These are phyloP conservation scores for Globisporangium okanoganense DNA, from an alignment of 352 stramenopile genomes.

Conservation along the genomic window DNA sequence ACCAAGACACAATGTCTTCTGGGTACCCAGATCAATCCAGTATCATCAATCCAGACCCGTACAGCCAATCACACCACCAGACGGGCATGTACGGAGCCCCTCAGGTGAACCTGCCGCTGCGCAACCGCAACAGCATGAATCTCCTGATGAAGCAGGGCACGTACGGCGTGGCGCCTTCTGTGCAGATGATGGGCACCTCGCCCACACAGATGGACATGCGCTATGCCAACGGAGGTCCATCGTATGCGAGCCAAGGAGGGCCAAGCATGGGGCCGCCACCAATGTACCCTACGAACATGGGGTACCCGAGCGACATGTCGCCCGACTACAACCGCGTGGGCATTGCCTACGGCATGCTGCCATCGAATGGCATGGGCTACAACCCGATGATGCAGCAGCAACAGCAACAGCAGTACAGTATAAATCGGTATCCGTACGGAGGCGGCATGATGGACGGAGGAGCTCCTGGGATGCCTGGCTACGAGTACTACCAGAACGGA, in stretches of 20 bases:
- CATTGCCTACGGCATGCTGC: conserved; percentile 23
- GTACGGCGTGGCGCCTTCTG: conserved; percentile 26
- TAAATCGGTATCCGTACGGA: conserved; percentile 46
- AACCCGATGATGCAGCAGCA: conserved; percentile 28
- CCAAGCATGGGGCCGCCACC: conserved; percentile 14
- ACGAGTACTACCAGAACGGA: conserved; percentile 46
- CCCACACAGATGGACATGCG: conserved; percentile 14
- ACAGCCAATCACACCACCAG: conserved; percentile 36
- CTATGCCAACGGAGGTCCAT: conserved; percentile 2
- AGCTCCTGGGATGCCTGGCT: conserved; percentile 17
- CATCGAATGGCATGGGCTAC: conserved; percentile 15
- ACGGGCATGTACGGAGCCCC: conserved; percentile 20
- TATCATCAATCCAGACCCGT: conserved; percentile 20
- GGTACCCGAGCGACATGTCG: conserved; percentile 24
- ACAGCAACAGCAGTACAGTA: conserved; percentile 34
- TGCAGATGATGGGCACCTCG: conserved; percentile 19
- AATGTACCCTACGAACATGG: conserved; percentile 30
- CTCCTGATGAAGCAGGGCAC: conserved; percentile 38
- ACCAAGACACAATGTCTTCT: conserved; percentile 10
- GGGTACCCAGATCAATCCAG: conserved; percentile 8
- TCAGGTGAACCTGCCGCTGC: conserved; percentile 62
- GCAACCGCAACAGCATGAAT: conserved; percentile 38
- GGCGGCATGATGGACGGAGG: conserved; percentile 18
- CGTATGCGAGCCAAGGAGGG: conserved; percentile 21
- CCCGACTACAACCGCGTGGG: conserved; percentile 23